Evolutionary conservation across 2,329 filamentous ascomycete species (phyloP), one percentile per base, ranked within the genome.

Genomic region (Tolypocladium tundrense): DNA sequence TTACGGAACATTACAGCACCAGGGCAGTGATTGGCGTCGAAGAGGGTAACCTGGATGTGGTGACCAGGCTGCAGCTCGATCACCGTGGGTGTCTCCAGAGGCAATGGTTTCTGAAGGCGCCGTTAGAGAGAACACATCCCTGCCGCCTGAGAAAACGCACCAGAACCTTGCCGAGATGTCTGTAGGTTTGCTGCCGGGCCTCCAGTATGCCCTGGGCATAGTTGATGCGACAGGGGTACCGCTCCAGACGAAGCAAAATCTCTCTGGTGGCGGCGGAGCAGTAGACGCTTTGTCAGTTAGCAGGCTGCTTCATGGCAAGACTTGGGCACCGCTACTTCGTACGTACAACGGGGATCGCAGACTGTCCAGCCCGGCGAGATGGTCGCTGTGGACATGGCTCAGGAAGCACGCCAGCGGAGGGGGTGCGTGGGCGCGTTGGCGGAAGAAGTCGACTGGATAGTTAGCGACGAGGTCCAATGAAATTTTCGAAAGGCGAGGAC

Each of bases 321-420:
- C 16, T 41, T 21, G 21, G 6, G 5, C 7, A 58, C 57, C 1
- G 2, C 45, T 27, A 27, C 24, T 3, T 27, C 24, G 27, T 31
- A 57, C 75, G 48, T 70, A 84, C 80, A 96, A 96, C 0, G 90
- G 88, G 35, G 88, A 84, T 52, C 85, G 82, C 57, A 92, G 79
- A 14, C 79, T 83, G 64, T 96, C 91, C 1, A 97, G 79, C 0
- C 93, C 92, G 41, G 81, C 80, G 1, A 97, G 80, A 72, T 97
- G 93, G 66, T 97, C 92, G 62, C 88, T 95, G 69, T 97, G 93
- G 2, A 95, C 85, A 80, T 97, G 93, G 71, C 89, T 95, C 33
- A 97, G 78, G 68, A 97, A 96, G 70, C 88, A 94, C 19, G 89
- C 91, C 57, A 94, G 73, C 0, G 91, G 88, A 4, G 88, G 80